Evolutionary conservation across 148 eudicot genomes (phyloP).

Genomic region (Vaccinium vitisidaea): DNA sequence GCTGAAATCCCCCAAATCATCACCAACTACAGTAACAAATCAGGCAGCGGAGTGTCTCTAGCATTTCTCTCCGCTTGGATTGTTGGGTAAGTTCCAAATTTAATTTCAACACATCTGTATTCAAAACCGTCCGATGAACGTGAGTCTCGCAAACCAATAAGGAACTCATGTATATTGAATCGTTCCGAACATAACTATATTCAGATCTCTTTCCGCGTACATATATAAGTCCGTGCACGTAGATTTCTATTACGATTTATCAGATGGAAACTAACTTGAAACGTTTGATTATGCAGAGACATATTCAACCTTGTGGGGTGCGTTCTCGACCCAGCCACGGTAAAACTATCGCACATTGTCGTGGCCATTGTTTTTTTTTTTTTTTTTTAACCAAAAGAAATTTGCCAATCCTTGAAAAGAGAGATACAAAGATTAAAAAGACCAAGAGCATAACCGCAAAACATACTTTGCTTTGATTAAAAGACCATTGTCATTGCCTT

Average conservation of each 20-base stretch:
- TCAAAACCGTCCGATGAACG: not conserved
- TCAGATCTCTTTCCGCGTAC: not conserved
- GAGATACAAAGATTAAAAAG: no score
- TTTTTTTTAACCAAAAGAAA: no score
- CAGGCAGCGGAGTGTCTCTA: conserved; percentile 55
- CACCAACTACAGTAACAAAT: conserved; percentile 50
- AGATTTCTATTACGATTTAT: not conserved
- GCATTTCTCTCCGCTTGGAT: conserved; percentile 54
- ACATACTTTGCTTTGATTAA: no score
- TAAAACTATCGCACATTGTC: conserved; percentile 5
- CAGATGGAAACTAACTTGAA: not conserved
- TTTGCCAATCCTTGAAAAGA: no score
- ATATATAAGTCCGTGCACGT: not conserved
- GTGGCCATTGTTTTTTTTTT: no score
- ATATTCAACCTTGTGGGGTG: conserved; percentile 53
- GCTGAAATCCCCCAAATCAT: conserved; percentile 62
- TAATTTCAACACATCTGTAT: not conserved
- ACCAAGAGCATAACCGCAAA: no score
- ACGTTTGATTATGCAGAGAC: conserved; percentile 31
- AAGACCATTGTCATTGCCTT: no score
- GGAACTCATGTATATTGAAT: not conserved
- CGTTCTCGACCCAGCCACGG: conserved; percentile 60
- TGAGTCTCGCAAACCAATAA: no score
- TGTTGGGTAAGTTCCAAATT: conserved; percentile 30
- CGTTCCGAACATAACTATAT: not conserved